Conservation (phyloP, 2,329 filamentous ascomycete genomes). For the Ilyonectria sp. region DNA sequence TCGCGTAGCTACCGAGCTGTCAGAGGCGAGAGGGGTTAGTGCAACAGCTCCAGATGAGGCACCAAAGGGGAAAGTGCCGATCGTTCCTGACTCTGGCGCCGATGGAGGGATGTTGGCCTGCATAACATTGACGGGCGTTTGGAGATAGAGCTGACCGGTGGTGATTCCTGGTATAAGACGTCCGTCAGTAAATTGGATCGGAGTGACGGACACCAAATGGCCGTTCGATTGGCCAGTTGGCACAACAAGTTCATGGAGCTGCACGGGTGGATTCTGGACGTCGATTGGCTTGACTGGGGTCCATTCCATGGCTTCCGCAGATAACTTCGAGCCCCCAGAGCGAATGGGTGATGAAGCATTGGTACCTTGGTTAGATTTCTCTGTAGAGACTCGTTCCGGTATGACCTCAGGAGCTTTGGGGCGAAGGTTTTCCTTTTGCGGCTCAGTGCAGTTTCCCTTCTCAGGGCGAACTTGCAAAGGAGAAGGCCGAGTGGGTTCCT, state of each 20-base stretch:
- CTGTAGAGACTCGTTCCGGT: conserved; percentile 9
- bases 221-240: conserved; percentile 26
- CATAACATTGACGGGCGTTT: conserved; percentile 15
- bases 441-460: conserved; percentile 24
- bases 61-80: neutral
- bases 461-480: conserved; percentile 4
- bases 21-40: neutral
- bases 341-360: neutral
- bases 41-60: neutral
- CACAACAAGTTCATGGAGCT: neutral
- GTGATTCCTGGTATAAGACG: conserved; percentile 35
- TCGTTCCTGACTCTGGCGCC: neutral
- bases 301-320: conserved; percentile 9
- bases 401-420: conserved; percentile 40
- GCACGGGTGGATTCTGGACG: neutral
- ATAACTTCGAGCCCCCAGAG: neutral
- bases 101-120: neutral
- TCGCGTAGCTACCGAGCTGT: neutral
- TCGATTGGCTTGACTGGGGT: neutral
- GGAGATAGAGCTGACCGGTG: conserved; percentile 33
- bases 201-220: conserved; percentile 37
- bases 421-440: conserved; percentile 26
- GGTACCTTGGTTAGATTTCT: neutral
- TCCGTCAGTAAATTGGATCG: conserved; percentile 39
- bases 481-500: neutral